A percentile compares a stretch with the other conserved stretches of the same genome.
phyloP scores from a whole-genome alignment of 768 basidiomycete species.

The Tricholoma matsutake region DNA sequence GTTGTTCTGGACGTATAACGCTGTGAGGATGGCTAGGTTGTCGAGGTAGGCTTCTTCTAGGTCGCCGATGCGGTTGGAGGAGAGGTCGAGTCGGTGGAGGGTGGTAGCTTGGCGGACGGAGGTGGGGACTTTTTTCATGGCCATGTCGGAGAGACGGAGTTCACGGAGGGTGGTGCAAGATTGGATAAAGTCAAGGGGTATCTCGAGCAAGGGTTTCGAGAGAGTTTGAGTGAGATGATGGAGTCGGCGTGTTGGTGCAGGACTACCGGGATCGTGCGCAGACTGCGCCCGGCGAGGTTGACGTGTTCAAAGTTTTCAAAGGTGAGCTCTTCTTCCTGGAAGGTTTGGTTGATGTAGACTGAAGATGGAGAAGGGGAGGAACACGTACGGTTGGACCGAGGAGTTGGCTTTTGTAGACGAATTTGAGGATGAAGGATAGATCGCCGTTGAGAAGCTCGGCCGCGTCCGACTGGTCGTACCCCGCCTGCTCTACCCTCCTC shows the following conservation, averaged over 20 bases:
- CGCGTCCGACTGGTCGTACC: slow-evolving; percentile 80
- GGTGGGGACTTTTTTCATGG: slow-evolving; percentile 89
- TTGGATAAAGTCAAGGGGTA: slow-evolving; percentile 95
- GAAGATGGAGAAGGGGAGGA: slow-evolving; percentile 3
- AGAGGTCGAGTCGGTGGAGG: slow-evolving; percentile 80
- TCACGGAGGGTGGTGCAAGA: slow-evolving; percentile 81
- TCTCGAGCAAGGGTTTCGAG: slow-evolving; percentile 93
- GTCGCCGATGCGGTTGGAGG: slow-evolving; percentile 87
- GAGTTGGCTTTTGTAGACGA: slow-evolving; percentile 81
- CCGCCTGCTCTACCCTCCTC: slow-evolving; percentile 82
- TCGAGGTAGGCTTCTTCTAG: slow-evolving; percentile 85
- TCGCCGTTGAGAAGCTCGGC: slow-evolving; percentile 73
- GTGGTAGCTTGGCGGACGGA: slow-evolving; percentile 73
- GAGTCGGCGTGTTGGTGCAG: slow-evolving; percentile 81
- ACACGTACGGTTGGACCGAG: slow-evolving; percentile 58
- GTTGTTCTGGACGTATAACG: slow-evolving; percentile 85
- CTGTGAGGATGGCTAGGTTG: slow-evolving; percentile 63
- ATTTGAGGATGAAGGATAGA: slow-evolving; percentile 81
- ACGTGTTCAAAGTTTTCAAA: slow-evolving; percentile 74
- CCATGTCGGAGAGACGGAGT: slow-evolving; percentile 85
- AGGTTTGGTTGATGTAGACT: not conserved
- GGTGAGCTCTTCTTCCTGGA: slow-evolving; percentile 69
- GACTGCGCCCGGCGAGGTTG: slow-evolving; percentile 75
- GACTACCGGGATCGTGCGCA: slow-evolving; percentile 86
- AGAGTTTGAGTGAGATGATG: slow-evolving; percentile 83